phyloP scores from a whole-genome alignment of 225 moss, liverwort and hornwort species.

The Anthoceros angustus region DNA sequence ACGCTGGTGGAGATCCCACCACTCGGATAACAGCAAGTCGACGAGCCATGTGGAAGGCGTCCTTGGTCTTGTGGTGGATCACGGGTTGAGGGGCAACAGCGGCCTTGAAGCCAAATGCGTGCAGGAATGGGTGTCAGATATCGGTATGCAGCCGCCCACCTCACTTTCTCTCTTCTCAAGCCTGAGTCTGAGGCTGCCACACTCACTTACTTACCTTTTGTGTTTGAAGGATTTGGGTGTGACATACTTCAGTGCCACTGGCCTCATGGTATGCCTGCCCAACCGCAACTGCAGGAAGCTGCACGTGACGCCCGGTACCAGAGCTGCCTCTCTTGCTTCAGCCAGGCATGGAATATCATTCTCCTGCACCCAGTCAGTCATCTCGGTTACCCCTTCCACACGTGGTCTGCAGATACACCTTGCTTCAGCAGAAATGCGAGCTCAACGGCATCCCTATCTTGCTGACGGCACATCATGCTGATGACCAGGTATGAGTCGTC shows the following conservation, averaged over 20 bases:
- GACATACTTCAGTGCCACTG: constrained; percentile 60
- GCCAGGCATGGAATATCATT: too few relatives aligned
- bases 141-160: constrained; percentile 31
- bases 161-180: not conserved
- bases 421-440: constrained; percentile 65
- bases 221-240: constrained; percentile 44
- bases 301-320: constrained; percentile 87
- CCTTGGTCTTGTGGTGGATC: constrained; percentile 64
- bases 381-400: not conserved
- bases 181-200: not conserved
- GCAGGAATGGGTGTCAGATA: constrained; percentile 43
- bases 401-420: constrained; percentile 49
- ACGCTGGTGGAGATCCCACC: constrained; percentile 38
- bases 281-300: constrained; percentile 75
- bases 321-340: constrained; percentile 4
- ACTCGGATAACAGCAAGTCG: constrained; percentile 7
- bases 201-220: not conserved
- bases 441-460: constrained; percentile 35
- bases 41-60: constrained; percentile 18
- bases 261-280: constrained; percentile 45
- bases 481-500: constrained; percentile 58
- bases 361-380: not conserved
- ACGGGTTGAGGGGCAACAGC: constrained; percentile 64
- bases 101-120: constrained; percentile 56
- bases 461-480: constrained; percentile 84